Base-by-base conservation (phyloP, 371 early-diverging fungal species). In the Cokeromyces recurvatus region DNA sequence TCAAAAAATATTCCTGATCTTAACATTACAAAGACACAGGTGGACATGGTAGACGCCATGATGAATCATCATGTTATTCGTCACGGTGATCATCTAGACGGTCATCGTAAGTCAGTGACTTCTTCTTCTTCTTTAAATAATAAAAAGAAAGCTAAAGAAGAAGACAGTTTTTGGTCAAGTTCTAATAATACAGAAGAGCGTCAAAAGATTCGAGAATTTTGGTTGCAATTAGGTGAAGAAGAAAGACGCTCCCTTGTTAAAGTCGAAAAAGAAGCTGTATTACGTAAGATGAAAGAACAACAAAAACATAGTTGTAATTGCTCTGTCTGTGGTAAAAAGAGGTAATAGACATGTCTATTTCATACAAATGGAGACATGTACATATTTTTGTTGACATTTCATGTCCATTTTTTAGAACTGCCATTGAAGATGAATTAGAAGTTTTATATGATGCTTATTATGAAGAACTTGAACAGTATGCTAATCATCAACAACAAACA, bases 221-320 rank as follows among this genome's bases (percentile, higher is more conserved):
- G 95, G 95, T 66, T 93, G 35, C 84, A 86, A 29, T 66, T 95
- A 15, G 79, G 84, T 41, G 92, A 93, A 57, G 82, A 85, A 16
- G 92, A 95, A 57, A 80, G 93, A 22, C 73, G 89, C 32, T 79
- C 82, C 4, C 69, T 95, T 20, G 89, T 93, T 11, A 82, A 89
- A 52, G 82, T 91, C 14, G 95, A 95, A 59, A 92, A 92, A 63
- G 92, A 92, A 50, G 88, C 92, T 14, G 94, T 95, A 0, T 65
- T 92, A 46, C 83, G 85, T 55, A 92, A 91, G 65, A 90, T 95
- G 81, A 90, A 89, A 64, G 93, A 95, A 61, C 93, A 95, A 62
- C 92, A 92, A 67, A 86, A 87, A 53, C 89, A 90, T 62, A 85
- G 86, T 6, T 95, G 95, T 55, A 84, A 82, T 31, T 95, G 95